phyloP scores from a whole-genome alignment of 768 basidiomycete genomes.

The Mycena leptocephala region DNA sequence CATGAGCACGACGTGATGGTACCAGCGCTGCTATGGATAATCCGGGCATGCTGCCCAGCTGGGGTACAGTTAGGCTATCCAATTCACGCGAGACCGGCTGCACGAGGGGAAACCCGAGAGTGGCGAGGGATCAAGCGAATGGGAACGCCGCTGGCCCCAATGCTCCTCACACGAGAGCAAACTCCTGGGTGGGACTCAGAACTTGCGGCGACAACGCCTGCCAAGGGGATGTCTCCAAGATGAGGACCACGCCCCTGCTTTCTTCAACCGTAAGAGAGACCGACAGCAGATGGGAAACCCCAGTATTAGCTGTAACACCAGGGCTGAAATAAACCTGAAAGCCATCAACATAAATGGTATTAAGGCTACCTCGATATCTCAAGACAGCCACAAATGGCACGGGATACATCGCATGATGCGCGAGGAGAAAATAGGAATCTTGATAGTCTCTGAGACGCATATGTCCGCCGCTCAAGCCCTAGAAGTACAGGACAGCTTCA shows the following conservation, averaged over 20 bases:
- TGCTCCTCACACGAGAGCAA: not conserved
- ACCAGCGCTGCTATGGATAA: not conserved
- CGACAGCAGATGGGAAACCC: not conserved
- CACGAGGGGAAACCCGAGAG: too few relatives aligned
- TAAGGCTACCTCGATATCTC: not conserved
- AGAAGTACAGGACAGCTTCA: not conserved
- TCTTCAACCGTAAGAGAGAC: not conserved
- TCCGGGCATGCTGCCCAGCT: not conserved
- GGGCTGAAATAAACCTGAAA: not conserved
- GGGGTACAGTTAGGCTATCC: not conserved
- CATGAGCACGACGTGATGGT: not conserved
- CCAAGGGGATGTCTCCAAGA: not conserved
- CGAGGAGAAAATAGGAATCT: not conserved
- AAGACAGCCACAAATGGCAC: constrained; percentile 17
- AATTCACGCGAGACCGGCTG: not conserved
- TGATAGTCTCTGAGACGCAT: constrained; percentile 1
- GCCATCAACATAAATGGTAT: not conserved
- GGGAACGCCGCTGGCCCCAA: too few relatives aligned
- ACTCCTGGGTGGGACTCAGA: not conserved
- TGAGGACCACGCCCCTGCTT: not conserved
- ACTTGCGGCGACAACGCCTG: not conserved
- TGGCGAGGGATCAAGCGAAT: too few relatives aligned
- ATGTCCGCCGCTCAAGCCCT: not conserved
- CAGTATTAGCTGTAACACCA: not conserved
- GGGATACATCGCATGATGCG: not conserved